A percentile compares a stretch with the other conserved stretches of the same genome.
These are phyloP conservation scores for Stephania japonica DNA, from an alignment of 164 flowering plant genomes.

Conservation along the genomic window DNA sequence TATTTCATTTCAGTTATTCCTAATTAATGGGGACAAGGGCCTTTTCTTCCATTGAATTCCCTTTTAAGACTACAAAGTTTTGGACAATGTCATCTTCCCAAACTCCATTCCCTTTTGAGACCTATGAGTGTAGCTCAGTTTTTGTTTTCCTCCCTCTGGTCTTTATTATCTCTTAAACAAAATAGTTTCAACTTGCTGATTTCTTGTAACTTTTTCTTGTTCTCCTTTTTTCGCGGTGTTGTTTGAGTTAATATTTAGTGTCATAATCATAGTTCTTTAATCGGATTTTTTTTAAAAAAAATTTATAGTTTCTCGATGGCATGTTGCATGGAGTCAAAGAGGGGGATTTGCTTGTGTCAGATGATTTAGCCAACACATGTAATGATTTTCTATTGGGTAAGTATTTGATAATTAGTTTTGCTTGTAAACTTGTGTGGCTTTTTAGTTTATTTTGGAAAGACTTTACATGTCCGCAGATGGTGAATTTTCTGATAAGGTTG, in stretches of 20 bases:
- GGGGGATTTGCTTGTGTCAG: conserved; percentile 34
- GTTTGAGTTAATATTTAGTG: not conserved
- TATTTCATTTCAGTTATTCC: too few species aligned
- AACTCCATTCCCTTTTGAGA: too few species aligned
- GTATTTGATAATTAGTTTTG: conserved; percentile 1
- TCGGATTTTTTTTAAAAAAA: conserved; percentile 6
- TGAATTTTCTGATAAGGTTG: conserved; percentile 34
- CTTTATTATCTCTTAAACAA: too few species aligned
- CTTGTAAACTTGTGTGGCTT: not conserved
- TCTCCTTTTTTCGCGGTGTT: not conserved
- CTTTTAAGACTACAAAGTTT: not conserved
- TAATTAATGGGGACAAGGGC: not conserved
- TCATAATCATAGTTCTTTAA: not conserved
- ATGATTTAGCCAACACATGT: conserved; percentile 35
- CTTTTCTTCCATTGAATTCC: not conserved
- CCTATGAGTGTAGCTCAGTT: too few species aligned
- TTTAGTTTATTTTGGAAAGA: not conserved
- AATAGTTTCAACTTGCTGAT: not conserved
- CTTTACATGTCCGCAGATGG: conserved; percentile 34
- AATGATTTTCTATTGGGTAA: conserved; percentile 62
- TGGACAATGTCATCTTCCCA: not conserved
- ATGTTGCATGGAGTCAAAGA: conserved; percentile 39
- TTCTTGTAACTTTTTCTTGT: not conserved
- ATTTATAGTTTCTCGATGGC: conserved; percentile 43
- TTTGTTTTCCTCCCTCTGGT: too few species aligned